Evolutionary conservation across 2,329 filamentous ascomycete species (phyloP).

Genomic region (Clonostachys sp.): DNA sequence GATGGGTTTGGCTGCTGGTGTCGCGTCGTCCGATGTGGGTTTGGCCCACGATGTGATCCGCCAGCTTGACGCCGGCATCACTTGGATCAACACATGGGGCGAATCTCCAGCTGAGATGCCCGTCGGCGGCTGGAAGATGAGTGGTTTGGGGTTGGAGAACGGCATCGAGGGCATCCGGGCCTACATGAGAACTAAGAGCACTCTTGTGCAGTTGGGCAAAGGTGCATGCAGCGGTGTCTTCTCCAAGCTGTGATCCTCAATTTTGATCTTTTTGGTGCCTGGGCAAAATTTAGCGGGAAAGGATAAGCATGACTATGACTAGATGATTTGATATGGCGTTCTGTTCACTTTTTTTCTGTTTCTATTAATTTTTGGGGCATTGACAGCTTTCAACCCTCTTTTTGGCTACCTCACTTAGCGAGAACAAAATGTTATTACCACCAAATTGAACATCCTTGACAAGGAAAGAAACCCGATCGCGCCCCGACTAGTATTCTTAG

Average conservation of each 20-base stretch:
- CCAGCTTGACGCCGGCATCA: slow-evolving; percentile 77
- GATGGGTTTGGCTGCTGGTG: slow-evolving; percentile 77
- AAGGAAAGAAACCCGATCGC: no score
- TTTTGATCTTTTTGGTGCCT: no score
- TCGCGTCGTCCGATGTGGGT: slow-evolving; percentile 75
- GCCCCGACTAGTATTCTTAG: no score
- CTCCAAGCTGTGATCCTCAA: slow-evolving; percentile 51
- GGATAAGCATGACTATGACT: no score
- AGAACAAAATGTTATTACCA: no score
- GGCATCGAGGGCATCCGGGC: slow-evolving; percentile 73
- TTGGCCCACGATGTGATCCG: slow-evolving; percentile 67
- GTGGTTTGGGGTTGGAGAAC: slow-evolving; percentile 84
- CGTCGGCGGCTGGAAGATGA: slow-evolving; percentile 89
- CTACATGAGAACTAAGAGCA: slow-evolving; percentile 86
- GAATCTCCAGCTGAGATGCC: slow-evolving; percentile 89
- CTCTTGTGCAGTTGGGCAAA: slow-evolving; percentile 72
- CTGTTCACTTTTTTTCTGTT: no score
- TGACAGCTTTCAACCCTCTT: no score
- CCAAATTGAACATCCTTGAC: no score
- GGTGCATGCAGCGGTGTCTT: slow-evolving; percentile 65
- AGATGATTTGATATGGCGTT: no score
- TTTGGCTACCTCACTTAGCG: no score
- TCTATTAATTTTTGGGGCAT: no score
- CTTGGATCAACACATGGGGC: slow-evolving; percentile 94
- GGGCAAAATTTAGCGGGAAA: no score